Evolutionary conservation across 2,329 filamentous ascomycete genomes (phyloP), one percentile per base, ranked within the genome.

Genomic region (Lasiodiplodia gonubiensis): DNA sequence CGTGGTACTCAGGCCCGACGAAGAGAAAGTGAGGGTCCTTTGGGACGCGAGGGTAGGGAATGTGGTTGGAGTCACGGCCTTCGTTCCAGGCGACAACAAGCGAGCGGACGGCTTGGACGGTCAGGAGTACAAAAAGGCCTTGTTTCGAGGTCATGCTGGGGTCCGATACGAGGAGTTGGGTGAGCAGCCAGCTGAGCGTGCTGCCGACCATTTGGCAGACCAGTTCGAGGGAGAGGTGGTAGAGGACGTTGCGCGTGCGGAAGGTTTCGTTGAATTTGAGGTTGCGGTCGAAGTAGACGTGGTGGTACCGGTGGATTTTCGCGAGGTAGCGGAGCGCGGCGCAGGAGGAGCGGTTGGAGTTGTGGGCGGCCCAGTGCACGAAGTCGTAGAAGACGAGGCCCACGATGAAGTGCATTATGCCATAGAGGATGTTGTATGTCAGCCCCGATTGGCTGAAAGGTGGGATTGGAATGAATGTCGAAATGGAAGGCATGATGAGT

Each of bases 221-320:
- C 10, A 61, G 18, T 23, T 61, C 57, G 0, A 61, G 57, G 2
- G 27, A 42, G 27, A 61, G 57, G 8, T 61, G 30, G 16, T 18
- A 27, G 25, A 27, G 23, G 18, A 18, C 42, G 27, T 61, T 61
- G 10, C 27, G 57, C n/a, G 11, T n/a, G 57, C 57, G 18, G 23
- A n/a, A 61, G 6, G 35, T 25, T 12, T 61, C 27, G 25, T 61
- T 61, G 57, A 61, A 61, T 4, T 42, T 37, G 0, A 61, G 8
- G 16, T 46, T 21, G 1, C 57, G 57, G 33, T 61, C 42, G 18
- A 61, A 61, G 57, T 61, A 61, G n/a, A 23, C 10, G 23, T 61
- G 57, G 23, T 37, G 57, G 18, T 37, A 37, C 10, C 30, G 23
- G 23, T 42, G 57, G 14, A 61, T 42, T 12, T 25, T 14, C 25